Conservation (phyloP, 2,329 filamentous ascomycete species). For the Penicillium sp. region DNA sequence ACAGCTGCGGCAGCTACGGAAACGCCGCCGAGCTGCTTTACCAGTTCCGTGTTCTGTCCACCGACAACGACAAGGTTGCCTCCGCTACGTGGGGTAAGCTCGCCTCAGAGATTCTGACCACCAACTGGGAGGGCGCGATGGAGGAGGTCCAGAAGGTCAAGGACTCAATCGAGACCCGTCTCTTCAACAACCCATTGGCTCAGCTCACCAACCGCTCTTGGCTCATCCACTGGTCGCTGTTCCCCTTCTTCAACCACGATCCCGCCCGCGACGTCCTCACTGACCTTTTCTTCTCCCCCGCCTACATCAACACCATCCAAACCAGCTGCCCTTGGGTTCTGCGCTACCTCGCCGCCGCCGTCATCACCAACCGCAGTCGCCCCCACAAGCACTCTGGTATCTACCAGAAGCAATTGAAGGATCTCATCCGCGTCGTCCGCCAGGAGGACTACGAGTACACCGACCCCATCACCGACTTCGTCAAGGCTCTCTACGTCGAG, state of each 20-base stretch:
- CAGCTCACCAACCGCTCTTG: slow-evolving; percentile 96
- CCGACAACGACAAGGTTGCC: slow-evolving; percentile 96
- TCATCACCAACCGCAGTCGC: slow-evolving; percentile 88
- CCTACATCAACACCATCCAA: slow-evolving; percentile 99
- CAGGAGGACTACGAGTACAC: slow-evolving; percentile 98
- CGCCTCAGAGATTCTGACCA: slow-evolving; percentile 90
- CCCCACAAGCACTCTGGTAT: slow-evolving; percentile 73
- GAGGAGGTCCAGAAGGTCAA: slow-evolving; percentile 89
- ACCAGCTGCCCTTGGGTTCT: slow-evolving; percentile 96
- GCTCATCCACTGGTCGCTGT: slow-evolving; percentile 97
- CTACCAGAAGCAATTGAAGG: slow-evolving; percentile 99
- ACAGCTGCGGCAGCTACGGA: slow-evolving; percentile 92
- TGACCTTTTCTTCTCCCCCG: slow-evolving; percentile 94
- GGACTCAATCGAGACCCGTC: slow-evolving; percentile 87
- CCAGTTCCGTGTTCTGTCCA: slow-evolving; percentile 96
- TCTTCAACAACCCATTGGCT: slow-evolving; percentile 93
- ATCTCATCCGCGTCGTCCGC: slow-evolving; percentile 89
- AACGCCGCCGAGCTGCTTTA: slow-evolving; percentile 91
- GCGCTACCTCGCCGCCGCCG: slow-evolving; percentile 88
- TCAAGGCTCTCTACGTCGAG: slow-evolving; percentile 92
- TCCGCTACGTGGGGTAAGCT: slow-evolving; percentile 98
- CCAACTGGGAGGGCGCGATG: slow-evolving; percentile 91
- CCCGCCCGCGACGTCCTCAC: slow-evolving; percentile 85
- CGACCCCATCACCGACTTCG: slow-evolving; percentile 93
- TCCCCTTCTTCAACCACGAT: slow-evolving; percentile 98